A percentile compares a stretch with the other conserved stretches of the same genome.
Conservation (phyloP, 306 rosid genomes). For the Senna tora region DNA sequence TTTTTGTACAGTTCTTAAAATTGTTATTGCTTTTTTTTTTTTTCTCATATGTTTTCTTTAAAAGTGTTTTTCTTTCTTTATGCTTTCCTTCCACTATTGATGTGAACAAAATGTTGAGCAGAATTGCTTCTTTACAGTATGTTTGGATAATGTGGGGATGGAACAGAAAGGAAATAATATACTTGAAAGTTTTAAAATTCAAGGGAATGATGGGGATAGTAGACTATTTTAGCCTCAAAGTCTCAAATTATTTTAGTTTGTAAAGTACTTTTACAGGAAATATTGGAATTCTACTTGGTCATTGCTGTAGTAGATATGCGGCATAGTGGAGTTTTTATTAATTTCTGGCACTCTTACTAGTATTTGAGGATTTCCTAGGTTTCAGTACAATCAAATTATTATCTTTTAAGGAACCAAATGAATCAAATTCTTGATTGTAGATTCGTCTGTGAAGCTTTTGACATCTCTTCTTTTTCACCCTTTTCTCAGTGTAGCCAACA, state of each 20-base stretch:
- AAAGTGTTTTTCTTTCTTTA: neutral
- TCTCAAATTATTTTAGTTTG: neutral
- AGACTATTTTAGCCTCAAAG: neutral
- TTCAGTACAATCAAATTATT: neutral
- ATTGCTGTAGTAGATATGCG: neutral
- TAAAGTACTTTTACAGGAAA: neutral
- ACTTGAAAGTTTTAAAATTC: no score
- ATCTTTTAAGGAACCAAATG: neutral
- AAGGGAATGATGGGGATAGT: no score
- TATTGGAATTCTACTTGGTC: neutral
- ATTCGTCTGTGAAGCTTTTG: neutral
- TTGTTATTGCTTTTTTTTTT: neutral
- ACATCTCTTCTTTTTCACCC: neutral
- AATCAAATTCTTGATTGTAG: constrained; percentile 10
- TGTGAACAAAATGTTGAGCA: no score
- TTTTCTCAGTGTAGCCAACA: neutral
- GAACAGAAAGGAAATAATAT: no score
- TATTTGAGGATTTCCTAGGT: no score
- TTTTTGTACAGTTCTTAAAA: neutral
- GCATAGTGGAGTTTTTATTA: neutral
- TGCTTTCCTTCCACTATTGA: no score
- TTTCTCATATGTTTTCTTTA: neutral
- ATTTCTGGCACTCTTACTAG: no score
- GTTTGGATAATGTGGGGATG: no score
- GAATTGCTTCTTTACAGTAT: no score